A percentile compares a stretch with the other conserved stretches of the same genome.
phyloP scores from a whole-genome alignment of 2,329 filamentous ascomycete genomes.

The Monosporascus sp. region DNA sequence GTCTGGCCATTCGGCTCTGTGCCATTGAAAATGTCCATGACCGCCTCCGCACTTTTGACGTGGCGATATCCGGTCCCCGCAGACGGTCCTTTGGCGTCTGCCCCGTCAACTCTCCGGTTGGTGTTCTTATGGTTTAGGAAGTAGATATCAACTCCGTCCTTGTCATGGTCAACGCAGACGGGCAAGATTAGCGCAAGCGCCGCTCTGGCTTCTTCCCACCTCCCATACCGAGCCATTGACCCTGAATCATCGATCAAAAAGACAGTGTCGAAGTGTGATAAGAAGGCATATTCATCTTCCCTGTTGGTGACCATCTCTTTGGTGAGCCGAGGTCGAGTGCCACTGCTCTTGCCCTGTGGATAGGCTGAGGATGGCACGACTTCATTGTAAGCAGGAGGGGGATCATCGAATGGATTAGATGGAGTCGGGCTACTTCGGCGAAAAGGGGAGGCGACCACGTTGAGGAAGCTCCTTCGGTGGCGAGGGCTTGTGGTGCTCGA shows the following conservation, averaged over 20 bases:
- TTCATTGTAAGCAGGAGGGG: too few relatives aligned
- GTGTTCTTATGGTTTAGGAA: slow-evolving; percentile 69
- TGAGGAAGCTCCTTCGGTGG: too few relatives aligned
- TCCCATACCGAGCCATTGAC: slow-evolving; percentile 62
- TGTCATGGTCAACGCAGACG: slow-evolving; percentile 74
- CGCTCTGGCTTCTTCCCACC: not conserved
- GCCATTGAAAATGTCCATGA: slow-evolving; percentile 64
- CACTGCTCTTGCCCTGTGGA: too few relatives aligned
- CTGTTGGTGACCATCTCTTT: not conserved
- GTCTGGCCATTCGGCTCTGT: slow-evolving; percentile 64
- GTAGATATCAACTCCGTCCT: slow-evolving; percentile 83
- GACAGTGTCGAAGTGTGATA: slow-evolving; percentile 73
- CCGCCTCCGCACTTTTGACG: slow-evolving; percentile 50
- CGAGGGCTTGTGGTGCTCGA: too few relatives aligned
- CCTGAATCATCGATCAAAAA: slow-evolving; percentile 85
- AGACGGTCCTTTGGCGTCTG: slow-evolving; percentile 12
- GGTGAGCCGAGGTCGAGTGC: not conserved
- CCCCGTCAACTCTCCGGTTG: slow-evolving; percentile 26
- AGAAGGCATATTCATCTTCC: slow-evolving; percentile 46
- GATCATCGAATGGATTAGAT: too few relatives aligned
- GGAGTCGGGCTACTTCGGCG: too few relatives aligned
- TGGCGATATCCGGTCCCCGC: slow-evolving; percentile 56
- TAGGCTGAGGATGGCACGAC: too few relatives aligned
- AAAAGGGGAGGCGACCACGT: too few relatives aligned
- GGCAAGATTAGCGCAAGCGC: slow-evolving; percentile 54